Evolutionary conservation across 306 rosid genomes (phyloP).

Genomic region (Cicer judaicum): DNA sequence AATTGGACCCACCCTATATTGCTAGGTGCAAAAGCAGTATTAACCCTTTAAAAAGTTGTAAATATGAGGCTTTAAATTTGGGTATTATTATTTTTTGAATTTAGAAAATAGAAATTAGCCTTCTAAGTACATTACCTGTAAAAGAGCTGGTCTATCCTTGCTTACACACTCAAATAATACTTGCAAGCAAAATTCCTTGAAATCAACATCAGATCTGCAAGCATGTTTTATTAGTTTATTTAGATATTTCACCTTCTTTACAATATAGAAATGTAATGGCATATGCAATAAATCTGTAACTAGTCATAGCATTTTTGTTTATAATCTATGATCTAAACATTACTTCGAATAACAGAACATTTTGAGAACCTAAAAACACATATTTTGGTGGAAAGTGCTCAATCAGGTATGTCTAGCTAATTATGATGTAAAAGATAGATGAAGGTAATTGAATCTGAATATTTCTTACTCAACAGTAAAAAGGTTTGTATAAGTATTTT

Average conservation of each 20-base stretch:
- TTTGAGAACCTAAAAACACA: conserved; percentile 16
- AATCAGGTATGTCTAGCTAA: conserved; percentile 19
- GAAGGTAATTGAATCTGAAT: neutral
- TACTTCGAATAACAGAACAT: conserved; percentile 1
- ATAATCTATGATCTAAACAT: conserved; percentile 20
- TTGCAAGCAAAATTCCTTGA: conserved; percentile 99
- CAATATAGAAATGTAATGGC: conserved; percentile 8
- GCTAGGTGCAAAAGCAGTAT: too few relatives aligned
- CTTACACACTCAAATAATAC: conserved; percentile 96
- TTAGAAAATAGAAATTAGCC: conserved; percentile 26
- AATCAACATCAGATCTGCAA: conserved; percentile 85
- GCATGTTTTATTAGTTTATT: conserved; percentile 36
- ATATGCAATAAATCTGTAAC: conserved; percentile 21
- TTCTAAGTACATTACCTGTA: conserved; percentile 65
- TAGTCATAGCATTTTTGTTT: conserved; percentile 19
- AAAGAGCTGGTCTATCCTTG: conserved; percentile 96
- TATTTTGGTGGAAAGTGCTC: neutral
- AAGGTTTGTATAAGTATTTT: too few relatives aligned
- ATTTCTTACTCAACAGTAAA: too few relatives aligned
- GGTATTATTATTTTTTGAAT: conserved; percentile 25
- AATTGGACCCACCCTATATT: too few relatives aligned
- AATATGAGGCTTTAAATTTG: conserved; percentile 6
- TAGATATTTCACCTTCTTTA: conserved; percentile 32
- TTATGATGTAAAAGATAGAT: conserved; percentile 22
- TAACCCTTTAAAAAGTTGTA: neutral